Base-by-base conservation (phyloP, 768 basidiomycete genomes). In the Psilocybe cyanescens region DNA sequence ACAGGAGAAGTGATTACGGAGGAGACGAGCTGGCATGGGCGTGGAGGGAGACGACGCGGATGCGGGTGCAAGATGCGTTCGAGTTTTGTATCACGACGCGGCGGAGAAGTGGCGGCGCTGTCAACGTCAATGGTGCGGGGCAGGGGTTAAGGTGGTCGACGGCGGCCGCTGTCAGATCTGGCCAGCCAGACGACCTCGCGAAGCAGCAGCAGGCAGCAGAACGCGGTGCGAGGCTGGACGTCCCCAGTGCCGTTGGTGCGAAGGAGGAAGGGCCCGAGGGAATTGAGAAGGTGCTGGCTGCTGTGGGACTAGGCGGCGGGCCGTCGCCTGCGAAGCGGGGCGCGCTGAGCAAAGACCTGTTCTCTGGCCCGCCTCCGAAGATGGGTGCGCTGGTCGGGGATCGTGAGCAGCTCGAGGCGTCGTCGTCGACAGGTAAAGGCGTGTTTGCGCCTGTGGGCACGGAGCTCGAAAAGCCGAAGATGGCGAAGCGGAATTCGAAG, bases 41-140 rank as follows among this genome's bases (percentile, higher is more conserved):
- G 57, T 96, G 94, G 94, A 82, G 86, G 51, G 86, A 89, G 58
- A 78, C 82, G 63, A 91, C 92, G 2, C 80, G 87, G 19, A 72
- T 83, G 64, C 83, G 94, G 47, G 80, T 96, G 29, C 85, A 88
- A 65, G 91, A 92, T 57, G 89, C 90, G 0, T 94, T 86, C 68
- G 91, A 95, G 64, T 90, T 95, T 65, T 96, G 95, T 70, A 74
- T 84, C 30, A 78, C 76, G 7, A 68, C 74, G 4, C 72, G 61
- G 31, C 55, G 72, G 11, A 59, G 60, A 9, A 55, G 65, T 14
- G 62, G 65, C 37, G 57, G 57, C 17, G 58, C 68, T 37, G 64
- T 64, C 16, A 61, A 63, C 31, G 57, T 57, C 28, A 57, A 68
- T 33, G 64, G 55, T 56, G 57, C 63, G 28, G 61, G 70, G 9